These are phyloP conservation scores for Sesbania bispinosa DNA, from an alignment of 306 rosid genomes.

Conservation along the genomic window DNA sequence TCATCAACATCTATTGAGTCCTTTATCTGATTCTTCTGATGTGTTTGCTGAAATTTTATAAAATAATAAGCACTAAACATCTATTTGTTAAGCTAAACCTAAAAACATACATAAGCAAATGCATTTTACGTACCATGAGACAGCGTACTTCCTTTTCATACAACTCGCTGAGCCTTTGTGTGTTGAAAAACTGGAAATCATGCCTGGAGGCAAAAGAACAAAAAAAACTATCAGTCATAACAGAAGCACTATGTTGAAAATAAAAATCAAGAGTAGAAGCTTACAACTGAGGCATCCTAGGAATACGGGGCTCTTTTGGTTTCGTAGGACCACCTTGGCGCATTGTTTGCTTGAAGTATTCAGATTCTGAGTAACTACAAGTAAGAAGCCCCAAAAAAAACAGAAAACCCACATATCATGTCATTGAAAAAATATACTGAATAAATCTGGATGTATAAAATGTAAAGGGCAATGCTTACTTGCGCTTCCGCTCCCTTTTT, in stretches of 20 bases:
- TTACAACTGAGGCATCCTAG: conserved; percentile 99
- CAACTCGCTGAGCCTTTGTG: conserved; percentile 89
- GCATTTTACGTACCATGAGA: conserved; percentile 68
- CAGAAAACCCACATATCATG: background rate
- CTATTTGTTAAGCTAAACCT: background rate
- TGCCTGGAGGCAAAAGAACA: conserved; percentile 51
- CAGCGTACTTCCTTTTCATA: conserved; percentile 97
- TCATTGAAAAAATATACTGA: conserved; percentile 1
- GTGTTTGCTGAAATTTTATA: conserved; percentile 67
- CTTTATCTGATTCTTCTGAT: conserved; percentile 92
- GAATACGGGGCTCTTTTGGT: conserved; percentile 97
- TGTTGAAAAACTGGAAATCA: conserved; percentile 96
- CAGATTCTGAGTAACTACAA: conserved; percentile 90
- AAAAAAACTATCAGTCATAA: background rate
- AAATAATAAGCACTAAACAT: conserved; percentile 12
- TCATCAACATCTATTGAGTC: conserved; percentile 95
- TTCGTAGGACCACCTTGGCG: conserved; percentile 98
- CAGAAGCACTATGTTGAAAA: conserved; percentile 5
- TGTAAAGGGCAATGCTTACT: conserved; percentile 44
- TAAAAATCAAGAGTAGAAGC: conserved; percentile 24
- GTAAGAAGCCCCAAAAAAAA: conserved; percentile 7
- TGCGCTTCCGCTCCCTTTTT: conserved; percentile 96
- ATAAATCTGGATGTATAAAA: conserved; percentile 7
- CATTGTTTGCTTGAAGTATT: conserved; percentile 96
- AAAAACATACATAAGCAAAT: background rate